Evolutionary conservation across 176 grass and related monocot genomes (phyloP).

Genomic region (Otatea glauca): DNA sequence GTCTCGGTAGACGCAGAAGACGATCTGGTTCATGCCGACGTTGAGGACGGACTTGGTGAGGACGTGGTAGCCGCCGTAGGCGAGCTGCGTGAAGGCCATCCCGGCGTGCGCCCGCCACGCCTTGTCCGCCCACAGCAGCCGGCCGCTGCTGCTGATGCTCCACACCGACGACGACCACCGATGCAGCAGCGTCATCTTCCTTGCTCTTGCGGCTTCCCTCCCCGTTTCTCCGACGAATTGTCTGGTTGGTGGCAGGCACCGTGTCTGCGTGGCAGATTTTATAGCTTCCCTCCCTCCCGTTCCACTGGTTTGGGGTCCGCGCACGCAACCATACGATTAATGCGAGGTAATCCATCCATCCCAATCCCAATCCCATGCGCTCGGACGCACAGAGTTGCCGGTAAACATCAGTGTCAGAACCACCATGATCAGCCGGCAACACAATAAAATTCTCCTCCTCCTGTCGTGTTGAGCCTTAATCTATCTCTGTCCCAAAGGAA

Average conservation of each 20-base stretch:
- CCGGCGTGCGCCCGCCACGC: slow-evolving; percentile 79
- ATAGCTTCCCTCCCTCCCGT: too few species aligned
- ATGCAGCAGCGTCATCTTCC: slow-evolving; percentile 57
- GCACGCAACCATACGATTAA: too few species aligned
- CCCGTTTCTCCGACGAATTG: neutral
- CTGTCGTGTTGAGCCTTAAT: too few species aligned
- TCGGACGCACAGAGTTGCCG: too few species aligned
- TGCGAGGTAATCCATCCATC: too few species aligned
- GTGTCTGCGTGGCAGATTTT: neutral
- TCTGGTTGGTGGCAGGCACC: too few species aligned
- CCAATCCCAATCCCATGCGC: too few species aligned
- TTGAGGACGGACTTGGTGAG: slow-evolving; percentile 98
- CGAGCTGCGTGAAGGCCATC: slow-evolving; percentile 80
- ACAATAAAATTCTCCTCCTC: too few species aligned
- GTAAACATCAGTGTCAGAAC: too few species aligned
- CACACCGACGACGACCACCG: slow-evolving; percentile 74
- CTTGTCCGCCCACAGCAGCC: slow-evolving; percentile 57
- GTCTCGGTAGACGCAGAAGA: slow-evolving; percentile 97
- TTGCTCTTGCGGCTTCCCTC: neutral
- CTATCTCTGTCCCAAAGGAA: too few species aligned
- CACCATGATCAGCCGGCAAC: too few species aligned
- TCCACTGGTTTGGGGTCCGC: too few species aligned
- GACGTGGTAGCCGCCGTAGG: slow-evolving; percentile 94
- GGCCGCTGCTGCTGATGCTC: slow-evolving; percentile 42
- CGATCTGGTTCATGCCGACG: slow-evolving; percentile 96